Base-by-base conservation (phyloP, 345 rosid genomes). In the Gossypium arboreum region DNA sequence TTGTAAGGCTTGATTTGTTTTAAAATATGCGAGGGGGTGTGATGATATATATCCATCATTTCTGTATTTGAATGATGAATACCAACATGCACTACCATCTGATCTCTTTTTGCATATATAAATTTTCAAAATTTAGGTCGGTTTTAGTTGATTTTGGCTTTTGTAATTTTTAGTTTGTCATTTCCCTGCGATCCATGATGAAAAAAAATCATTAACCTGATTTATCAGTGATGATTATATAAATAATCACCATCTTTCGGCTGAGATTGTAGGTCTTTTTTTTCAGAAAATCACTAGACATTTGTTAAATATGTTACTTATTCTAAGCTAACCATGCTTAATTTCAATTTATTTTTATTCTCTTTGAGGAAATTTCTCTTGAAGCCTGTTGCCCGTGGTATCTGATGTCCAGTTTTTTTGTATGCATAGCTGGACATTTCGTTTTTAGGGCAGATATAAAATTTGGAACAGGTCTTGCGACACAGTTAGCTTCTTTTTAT, bases 21-120 rank as follows among this genome's bases (percentile, higher is more conserved):
- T 43, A 44, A 13, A 4, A 45, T 76, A 29, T 85, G 83, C 75
- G 73, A 79, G 16, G 84, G 84, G 98, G 84, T 41, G 81, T 89
- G 97, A 91, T 82, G 94, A 90, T 80, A 43, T 48, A 1, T 68
- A 80, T 70, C 90, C 94, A 88, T 59, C 75, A 25, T 7, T 71
- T 85, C 97, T 91, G 92, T 75, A 77, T 73, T 56, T 64, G 34
- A 71, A 76, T 93, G 94, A 87, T 83, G 94, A 93, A 81, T 63
- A 9, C 12, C 16, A 79, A 88, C 98, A 91, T 91, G 98, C 98
- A 90, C 89, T 86, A 90, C 98, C 97, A 91, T 91, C 98, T 91
- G 92, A 93, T 86, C 93, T 90, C 84, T 74, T 55, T 81, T 27
- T 73, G 83, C 81, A 57, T 34, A 4, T 12, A 34, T 34, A 34